These are phyloP conservation scores for Globisporangium takayamanum DNA, from an alignment of 352 stramenopile genomes.

Conservation along the genomic window DNA sequence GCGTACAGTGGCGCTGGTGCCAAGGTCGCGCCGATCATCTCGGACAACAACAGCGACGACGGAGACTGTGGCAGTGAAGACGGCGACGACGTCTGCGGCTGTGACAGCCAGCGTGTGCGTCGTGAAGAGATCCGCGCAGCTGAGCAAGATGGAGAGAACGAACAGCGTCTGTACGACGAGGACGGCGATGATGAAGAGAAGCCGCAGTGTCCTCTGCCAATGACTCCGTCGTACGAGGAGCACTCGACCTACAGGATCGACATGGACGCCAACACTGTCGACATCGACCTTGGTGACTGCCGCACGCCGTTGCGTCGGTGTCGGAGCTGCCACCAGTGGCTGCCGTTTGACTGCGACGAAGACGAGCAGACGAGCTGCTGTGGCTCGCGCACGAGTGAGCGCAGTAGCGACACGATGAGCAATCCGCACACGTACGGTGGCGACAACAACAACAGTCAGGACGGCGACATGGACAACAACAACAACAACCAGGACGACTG, in stretches of 20 bases:
- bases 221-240: neutral
- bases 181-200: constrained; percentile 10
- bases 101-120: neutral
- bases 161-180: constrained; percentile 1
- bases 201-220: neutral
- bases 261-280: neutral
- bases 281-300: neutral
- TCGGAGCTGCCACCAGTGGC: constrained; percentile 17
- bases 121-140: constrained; percentile 16
- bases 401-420: constrained; percentile 5
- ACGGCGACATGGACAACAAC: constrained; percentile 25
- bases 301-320: neutral
- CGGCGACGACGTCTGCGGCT: neutral
- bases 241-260: neutral
- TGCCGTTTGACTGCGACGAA: constrained; percentile 15
- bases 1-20: constrained; percentile 15
- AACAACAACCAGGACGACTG: constrained; percentile 21
- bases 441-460: constrained; percentile 23
- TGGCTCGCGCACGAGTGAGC: constrained; percentile 13
- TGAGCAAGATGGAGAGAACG: constrained; percentile 9
- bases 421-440: constrained; percentile 1
- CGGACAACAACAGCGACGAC: constrained; percentile 2
- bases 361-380: constrained; percentile 21
- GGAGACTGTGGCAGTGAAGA: neutral
- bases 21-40: constrained; percentile 7